Base-by-base conservation (phyloP, 768 basidiomycete species). In the Artomyces pyxidatus region DNA sequence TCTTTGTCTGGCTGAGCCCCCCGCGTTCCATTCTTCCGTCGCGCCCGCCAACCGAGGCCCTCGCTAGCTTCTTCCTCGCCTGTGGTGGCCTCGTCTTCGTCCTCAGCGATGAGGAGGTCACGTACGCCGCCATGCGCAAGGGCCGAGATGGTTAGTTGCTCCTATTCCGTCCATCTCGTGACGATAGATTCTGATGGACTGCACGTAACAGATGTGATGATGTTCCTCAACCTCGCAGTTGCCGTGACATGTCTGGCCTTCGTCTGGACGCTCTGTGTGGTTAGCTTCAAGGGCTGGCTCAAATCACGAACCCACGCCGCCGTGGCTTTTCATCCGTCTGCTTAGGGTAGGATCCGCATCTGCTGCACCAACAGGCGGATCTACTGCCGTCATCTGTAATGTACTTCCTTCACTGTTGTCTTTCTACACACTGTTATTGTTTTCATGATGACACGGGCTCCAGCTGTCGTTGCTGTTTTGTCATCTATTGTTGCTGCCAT, bases 71-170 rank as follows among this genome's bases (percentile, higher is more conserved):
- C 67, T 87, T 86, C 68, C 72, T 94, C 43, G 78, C 92, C 6
- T 85, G 84, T 47, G 94, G 94, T 40, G 95, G 95, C 9, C 63
- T 97, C 49, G 75, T 83, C 43, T 97, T 97, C 68, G 88, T 94
- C 64, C 78, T 92, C 50, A 90, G 87, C 29, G 85, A 85, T 7
- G 93, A 97, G 67, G 90, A 95, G 59, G 63, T 97, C 19, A 88
- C 88, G 3, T 78, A 88, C 53, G 86, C 88, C 11, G 92, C 93
- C 16, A 96, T 97, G 92, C 75, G 94, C 49, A 73, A 81, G 60
- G 88, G 88, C 23, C 80, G 81, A 56, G 92, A 93, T 71, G 89
- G 86, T 80, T 68, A 52, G 75, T 63, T 53, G 35, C 17, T 30
- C 19, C 2, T 16, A 6, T 26, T 21, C 3, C 21, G 23, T 23